Conservation (phyloP, 2,329 filamentous ascomycete genomes). For the Colletotrichum sp. region DNA sequence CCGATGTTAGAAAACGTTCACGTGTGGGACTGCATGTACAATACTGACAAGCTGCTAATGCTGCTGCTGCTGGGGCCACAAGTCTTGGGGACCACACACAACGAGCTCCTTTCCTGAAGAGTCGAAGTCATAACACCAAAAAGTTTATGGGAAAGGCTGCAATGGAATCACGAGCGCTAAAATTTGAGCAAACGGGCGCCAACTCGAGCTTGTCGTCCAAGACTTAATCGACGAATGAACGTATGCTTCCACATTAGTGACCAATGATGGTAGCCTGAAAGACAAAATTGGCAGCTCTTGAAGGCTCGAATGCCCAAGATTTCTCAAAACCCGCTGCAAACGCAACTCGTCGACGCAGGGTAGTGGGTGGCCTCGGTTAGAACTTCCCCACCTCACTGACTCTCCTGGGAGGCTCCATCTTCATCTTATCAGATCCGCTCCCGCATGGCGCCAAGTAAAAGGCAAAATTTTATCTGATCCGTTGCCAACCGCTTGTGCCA, state of each 20-base stretch:
- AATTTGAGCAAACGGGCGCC: background rate
- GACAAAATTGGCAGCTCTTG: background rate
- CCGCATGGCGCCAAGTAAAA: conserved; percentile 1
- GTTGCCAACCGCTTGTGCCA: background rate
- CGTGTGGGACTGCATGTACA: background rate
- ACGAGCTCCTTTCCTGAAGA: background rate
- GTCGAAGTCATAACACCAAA: background rate
- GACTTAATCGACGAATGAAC: background rate
- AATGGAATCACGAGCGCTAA: background rate
- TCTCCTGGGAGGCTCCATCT: background rate
- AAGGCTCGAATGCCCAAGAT: background rate
- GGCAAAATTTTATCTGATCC: conserved; percentile 11
- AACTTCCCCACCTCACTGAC: background rate
- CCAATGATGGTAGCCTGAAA: background rate
- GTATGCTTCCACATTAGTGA: background rate
- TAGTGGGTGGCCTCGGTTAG: background rate
- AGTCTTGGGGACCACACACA: background rate
- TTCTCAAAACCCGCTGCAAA: background rate
- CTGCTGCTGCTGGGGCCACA: background rate
- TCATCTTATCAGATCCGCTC: conserved; percentile 17
- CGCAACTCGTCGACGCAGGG: background rate
- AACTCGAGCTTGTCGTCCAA: background rate
- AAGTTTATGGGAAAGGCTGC: background rate
- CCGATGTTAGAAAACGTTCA: background rate
- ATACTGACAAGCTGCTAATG: background rate